phyloP scores from a whole-genome alignment of 192 early-diverging fungal species.

The Backusella tuberculispora region DNA sequence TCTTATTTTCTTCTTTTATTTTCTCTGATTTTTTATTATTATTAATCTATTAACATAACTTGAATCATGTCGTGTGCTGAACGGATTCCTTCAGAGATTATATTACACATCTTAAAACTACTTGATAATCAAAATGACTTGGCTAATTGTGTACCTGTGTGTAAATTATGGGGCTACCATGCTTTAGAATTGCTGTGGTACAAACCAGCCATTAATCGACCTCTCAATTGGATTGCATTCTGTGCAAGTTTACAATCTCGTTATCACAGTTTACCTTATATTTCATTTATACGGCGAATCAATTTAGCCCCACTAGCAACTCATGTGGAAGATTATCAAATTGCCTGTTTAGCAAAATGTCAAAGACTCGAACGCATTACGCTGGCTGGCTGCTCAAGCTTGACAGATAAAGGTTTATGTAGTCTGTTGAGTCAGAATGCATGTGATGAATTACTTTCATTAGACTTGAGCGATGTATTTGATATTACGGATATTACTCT shows the following conservation, averaged over 20 bases:
- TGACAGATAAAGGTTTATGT: slow-evolving; percentile 51
- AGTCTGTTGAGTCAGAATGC: slow-evolving; percentile 43
- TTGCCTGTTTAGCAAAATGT: slow-evolving; percentile 44
- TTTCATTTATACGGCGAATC: slow-evolving; percentile 56
- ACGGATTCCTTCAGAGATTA: slow-evolving; percentile 54
- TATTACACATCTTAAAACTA: slow-evolving; percentile 53
- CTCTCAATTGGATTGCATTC: slow-evolving; percentile 31
- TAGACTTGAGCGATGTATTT: slow-evolving; percentile 57
- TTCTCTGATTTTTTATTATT: too few relatives aligned
- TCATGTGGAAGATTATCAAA: slow-evolving; percentile 43
- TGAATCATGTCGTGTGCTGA: slow-evolving; percentile 11
- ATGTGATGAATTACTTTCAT: slow-evolving; percentile 42
- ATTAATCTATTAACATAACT: neutral
- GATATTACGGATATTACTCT: slow-evolving; percentile 49
- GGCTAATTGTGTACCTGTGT: slow-evolving; percentile 50
- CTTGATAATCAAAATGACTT: slow-evolving; percentile 48
- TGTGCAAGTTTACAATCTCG: slow-evolving; percentile 24
- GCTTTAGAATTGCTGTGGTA: slow-evolving; percentile 60
- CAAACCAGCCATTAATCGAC: slow-evolving; percentile 44
- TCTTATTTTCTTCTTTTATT: neutral
- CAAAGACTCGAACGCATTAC: slow-evolving; percentile 56
- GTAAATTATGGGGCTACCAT: slow-evolving; percentile 58
- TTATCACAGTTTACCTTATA: slow-evolving; percentile 40
- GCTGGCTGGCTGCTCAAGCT: slow-evolving; percentile 48
- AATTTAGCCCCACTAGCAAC: slow-evolving; percentile 56